phyloP scores from a whole-genome alignment of 305 asterid species.

The Rubia balearica region DNA sequence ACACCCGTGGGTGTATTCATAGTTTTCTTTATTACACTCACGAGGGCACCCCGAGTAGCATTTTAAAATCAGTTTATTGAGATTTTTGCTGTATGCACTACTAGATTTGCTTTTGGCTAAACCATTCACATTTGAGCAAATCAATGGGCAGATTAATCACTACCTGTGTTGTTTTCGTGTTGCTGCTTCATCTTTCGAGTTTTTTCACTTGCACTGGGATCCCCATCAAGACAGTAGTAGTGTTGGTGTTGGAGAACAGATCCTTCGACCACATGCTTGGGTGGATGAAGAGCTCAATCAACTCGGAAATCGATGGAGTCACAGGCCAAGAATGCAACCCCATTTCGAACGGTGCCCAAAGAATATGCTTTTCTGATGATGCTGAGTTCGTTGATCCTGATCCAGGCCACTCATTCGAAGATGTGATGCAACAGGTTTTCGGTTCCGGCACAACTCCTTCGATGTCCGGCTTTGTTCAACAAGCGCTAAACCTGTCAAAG shows the following conservation, averaged over 20 bases:
- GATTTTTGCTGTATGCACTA: neutral
- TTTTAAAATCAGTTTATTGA: neutral
- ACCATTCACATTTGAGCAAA: neutral
- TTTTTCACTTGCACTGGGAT: constrained; percentile 20
- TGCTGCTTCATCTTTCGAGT: constrained; percentile 26
- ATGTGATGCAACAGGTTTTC: constrained; percentile 29
- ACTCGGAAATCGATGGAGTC: constrained; percentile 63
- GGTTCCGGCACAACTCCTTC: constrained; percentile 49
- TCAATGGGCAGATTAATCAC: constrained; percentile 11
- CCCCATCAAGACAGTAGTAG: constrained; percentile 65
- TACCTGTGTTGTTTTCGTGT: constrained; percentile 18
- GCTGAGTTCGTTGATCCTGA: constrained; percentile 76
- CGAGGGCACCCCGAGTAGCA: neutral
- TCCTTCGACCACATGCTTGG: constrained; percentile 88
- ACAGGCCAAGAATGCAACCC: constrained; percentile 72
- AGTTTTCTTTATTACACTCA: neutral
- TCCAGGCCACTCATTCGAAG: constrained; percentile 81
- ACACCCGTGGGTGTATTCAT: too few relatives aligned
- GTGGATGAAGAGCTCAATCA: constrained; percentile 69
- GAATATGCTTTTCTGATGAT: constrained; percentile 55
- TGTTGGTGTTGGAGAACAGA: constrained; percentile 70
- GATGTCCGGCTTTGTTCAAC: constrained; percentile 80
- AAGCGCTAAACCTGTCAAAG: constrained; percentile 44
- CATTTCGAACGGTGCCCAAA: constrained; percentile 17
- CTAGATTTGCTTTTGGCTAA: constrained; percentile 6